Evolutionary conservation across 345 rosid species (phyloP).

Genomic region (Geranium rotundifolium): DNA sequence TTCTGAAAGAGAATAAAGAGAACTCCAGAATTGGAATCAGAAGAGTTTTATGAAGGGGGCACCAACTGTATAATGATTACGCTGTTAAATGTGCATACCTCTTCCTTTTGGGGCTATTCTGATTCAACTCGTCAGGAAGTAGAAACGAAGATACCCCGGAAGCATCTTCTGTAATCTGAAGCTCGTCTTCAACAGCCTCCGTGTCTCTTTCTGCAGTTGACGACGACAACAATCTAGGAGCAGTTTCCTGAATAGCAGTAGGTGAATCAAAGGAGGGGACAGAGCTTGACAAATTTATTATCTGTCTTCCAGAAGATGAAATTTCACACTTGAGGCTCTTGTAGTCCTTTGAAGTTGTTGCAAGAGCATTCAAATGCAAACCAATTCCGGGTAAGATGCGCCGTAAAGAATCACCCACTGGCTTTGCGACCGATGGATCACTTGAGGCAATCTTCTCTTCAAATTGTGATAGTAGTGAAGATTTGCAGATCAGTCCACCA

Average conservation of each 20-base stretch:
- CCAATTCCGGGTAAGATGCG: conserved; percentile 68
- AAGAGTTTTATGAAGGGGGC: background rate
- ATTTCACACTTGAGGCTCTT: conserved; percentile 29
- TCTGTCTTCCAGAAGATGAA: conserved; percentile 27
- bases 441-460: conserved; percentile 15
- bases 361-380: conserved; percentile 74
- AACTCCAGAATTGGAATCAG: background rate
- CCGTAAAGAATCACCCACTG: conserved; percentile 28
- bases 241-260: conserved; percentile 24
- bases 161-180: conserved; percentile 35
- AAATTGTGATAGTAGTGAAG: conserved; percentile 12
- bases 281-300: conserved; percentile 29
- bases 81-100: conserved; percentile 28
- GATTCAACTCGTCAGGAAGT: conserved; percentile 43
- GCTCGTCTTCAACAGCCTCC: conserved; percentile 25
- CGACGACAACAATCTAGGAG: conserved; percentile 26
- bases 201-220: conserved; percentile 27
- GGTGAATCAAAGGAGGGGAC: conserved; percentile 31
- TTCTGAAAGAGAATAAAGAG: background rate
- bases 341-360: conserved; percentile 35
- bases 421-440: conserved; percentile 29
- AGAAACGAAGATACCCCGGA: conserved; percentile 30
- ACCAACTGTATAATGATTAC: background rate
- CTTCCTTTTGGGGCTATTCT: conserved; percentile 71
- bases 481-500: conserved; percentile 17